Conservation (phyloP, 768 basidiomycete species). For the Boletus edulis region DNA sequence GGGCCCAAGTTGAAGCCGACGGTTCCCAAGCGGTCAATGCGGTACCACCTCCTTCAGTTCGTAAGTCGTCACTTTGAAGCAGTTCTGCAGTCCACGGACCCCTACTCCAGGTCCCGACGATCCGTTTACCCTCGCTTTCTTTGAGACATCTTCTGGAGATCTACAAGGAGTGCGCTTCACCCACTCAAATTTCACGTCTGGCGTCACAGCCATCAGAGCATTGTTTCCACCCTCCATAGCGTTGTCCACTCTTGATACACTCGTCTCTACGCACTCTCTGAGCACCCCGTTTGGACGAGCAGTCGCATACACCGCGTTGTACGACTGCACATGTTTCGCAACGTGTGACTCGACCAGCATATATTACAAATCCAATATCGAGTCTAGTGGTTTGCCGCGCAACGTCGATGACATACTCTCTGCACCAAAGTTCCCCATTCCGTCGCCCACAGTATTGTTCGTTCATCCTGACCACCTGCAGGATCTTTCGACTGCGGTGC, state of each 20-base stretch:
- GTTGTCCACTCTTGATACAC: constrained; percentile 68
- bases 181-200: constrained; percentile 85
- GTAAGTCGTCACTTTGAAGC: constrained; percentile 38
- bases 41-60: constrained; percentile 44
- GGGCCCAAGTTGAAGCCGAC: constrained; percentile 68
- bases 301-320: constrained; percentile 75
- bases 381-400: constrained; percentile 8
- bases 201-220: constrained; percentile 75
- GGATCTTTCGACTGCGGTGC: constrained; percentile 51
- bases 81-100: not conserved
- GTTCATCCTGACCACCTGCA: constrained; percentile 61
- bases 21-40: constrained; percentile 49
- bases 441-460: constrained; percentile 80
- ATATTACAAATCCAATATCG: constrained; percentile 35
- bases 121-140: constrained; percentile 69
- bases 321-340: constrained; percentile 71
- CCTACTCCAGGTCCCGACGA: constrained; percentile 40
- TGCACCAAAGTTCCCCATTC: constrained; percentile 51
- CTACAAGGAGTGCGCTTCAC: constrained; percentile 67
- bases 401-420: constrained; percentile 50
- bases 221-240: constrained; percentile 72
- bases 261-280: constrained; percentile 73
- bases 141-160: constrained; percentile 47
- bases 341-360: constrained; percentile 57
- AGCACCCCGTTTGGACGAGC: constrained; percentile 78